Evolutionary conservation across 2,329 filamentous ascomycete genomes (phyloP).

Genomic region (Phoma herbarum): DNA sequence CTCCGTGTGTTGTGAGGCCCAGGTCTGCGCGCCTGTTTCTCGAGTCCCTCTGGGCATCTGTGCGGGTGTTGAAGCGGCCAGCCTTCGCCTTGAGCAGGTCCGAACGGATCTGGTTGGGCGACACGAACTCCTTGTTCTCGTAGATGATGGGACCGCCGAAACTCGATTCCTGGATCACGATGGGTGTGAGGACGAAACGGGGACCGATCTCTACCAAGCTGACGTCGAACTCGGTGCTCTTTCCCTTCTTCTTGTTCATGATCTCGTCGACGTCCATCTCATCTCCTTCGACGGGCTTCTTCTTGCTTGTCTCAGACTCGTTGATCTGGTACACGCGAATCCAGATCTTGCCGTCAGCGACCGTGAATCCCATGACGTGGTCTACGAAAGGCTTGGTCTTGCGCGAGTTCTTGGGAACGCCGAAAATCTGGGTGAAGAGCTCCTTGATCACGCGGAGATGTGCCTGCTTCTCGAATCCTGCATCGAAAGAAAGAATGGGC

Average conservation of each 20-base stretch:
- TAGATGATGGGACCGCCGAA: constrained; percentile 98
- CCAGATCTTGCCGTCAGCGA: constrained; percentile 95
- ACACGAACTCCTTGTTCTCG: constrained; percentile 97
- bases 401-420: constrained; percentile 85
- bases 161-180: constrained; percentile 92
- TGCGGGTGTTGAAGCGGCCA: constrained; percentile 76
- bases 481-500: constrained; percentile 91
- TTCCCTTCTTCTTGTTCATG: constrained; percentile 55
- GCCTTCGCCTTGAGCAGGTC: constrained; percentile 82
- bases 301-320: constrained; percentile 74
- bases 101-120: constrained; percentile 89
- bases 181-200: constrained; percentile 90
- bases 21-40: constrained; percentile 78
- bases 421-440: constrained; percentile 88
- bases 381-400: constrained; percentile 97
- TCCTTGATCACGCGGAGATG: constrained; percentile 87
- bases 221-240: constrained; percentile 73
- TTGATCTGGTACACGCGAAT: constrained; percentile 92
- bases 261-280: constrained; percentile 47
- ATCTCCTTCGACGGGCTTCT: constrained; percentile 52
- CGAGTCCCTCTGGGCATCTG: constrained; percentile 76
- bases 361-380: constrained; percentile 90
- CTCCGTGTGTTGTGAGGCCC: constrained; percentile 74
- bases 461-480: constrained; percentile 81
- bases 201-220: constrained; percentile 92